These are phyloP conservation scores for Ensete glaucum DNA, from an alignment of 176 grass and related monocot species.

Conservation along the genomic window DNA sequence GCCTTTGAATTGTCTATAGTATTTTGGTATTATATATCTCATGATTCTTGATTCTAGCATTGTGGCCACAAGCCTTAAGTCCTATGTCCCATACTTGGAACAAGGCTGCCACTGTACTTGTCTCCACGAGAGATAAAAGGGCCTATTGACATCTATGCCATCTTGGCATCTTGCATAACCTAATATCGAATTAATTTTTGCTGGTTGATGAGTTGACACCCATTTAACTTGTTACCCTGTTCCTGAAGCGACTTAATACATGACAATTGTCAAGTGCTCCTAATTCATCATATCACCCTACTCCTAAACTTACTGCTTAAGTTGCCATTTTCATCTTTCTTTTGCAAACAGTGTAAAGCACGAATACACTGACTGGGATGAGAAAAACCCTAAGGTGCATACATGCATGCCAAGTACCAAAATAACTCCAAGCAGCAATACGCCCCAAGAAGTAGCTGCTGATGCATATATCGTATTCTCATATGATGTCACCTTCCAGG, in stretches of 20 bases:
- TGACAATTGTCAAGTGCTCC: too few species aligned
- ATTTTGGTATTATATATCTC: too few species aligned
- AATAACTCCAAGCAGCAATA: constrained; percentile 30
- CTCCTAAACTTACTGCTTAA: not conserved
- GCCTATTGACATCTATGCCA: not conserved
- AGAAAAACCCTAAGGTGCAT: constrained; percentile 32
- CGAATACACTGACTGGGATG: constrained; percentile 29
- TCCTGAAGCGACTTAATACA: too few species aligned
- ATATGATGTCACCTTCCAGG: constrained; percentile 38
- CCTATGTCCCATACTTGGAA: too few species aligned
- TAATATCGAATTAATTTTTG: too few species aligned
- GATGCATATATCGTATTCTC: constrained; percentile 31
- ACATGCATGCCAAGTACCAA: constrained; percentile 36
- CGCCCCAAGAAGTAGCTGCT: constrained; percentile 29
- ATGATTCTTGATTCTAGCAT: too few species aligned
- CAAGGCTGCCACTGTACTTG: too few species aligned
- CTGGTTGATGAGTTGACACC: too few species aligned
- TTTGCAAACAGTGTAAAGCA: constrained; percentile 26
- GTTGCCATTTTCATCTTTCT: not conserved
- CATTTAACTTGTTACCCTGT: too few species aligned
- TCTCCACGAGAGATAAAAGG: too few species aligned
- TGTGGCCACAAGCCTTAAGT: too few species aligned
- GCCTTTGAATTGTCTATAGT: too few species aligned
- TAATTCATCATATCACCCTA: not conserved
- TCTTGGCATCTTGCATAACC: not conserved